These are phyloP conservation scores for Tubosaeta brunneosetosa DNA, from an alignment of 768 basidiomycete genomes.

Conservation along the genomic window DNA sequence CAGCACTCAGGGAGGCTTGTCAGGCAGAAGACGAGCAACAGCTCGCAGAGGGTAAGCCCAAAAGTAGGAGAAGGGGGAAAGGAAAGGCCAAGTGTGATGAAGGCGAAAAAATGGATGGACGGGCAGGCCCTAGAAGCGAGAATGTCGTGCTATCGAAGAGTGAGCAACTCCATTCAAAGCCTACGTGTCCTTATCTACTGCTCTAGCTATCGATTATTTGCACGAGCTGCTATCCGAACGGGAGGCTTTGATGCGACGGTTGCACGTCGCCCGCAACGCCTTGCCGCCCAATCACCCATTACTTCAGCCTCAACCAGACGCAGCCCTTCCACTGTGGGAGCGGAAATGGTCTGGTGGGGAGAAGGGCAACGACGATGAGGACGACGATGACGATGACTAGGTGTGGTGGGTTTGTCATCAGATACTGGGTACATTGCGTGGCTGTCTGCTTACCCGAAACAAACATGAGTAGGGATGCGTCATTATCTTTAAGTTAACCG, in stretches of 20 bases:
- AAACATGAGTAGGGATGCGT: background rate
- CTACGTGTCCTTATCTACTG: background rate
- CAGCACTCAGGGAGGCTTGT: slow-evolving; percentile 77
- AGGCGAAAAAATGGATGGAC: slow-evolving; percentile 68
- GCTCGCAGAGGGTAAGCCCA: slow-evolving; percentile 30
- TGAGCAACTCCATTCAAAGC: slow-evolving; percentile 34
- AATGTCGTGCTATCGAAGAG: slow-evolving; percentile 86
- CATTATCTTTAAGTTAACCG: slow-evolving; percentile 29
- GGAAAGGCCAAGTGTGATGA: slow-evolving; percentile 42
- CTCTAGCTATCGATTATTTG: slow-evolving; percentile 81
- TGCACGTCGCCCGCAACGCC: slow-evolving; percentile 52
- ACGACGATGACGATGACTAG: slow-evolving; percentile 45
- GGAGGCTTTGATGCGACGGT: slow-evolving; percentile 49
- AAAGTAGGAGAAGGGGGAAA: slow-evolving; percentile 35
- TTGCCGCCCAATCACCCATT: slow-evolving; percentile 62
- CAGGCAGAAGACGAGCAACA: slow-evolving; percentile 62
- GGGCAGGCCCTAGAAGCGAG: slow-evolving; percentile 88
- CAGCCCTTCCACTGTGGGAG: slow-evolving; percentile 61
- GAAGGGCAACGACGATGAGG: slow-evolving; percentile 43
- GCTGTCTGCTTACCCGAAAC: background rate
- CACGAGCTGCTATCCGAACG: slow-evolving; percentile 61
- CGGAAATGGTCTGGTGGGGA: slow-evolving; percentile 79
- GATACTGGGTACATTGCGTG: background rate
- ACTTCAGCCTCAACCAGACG: slow-evolving; percentile 29
- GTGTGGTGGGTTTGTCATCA: background rate